Evolutionary conservation across 352 stramenopile genomes (phyloP), one percentile per base, ranked within the genome.

Genomic region (Phytophthora capsici): DNA sequence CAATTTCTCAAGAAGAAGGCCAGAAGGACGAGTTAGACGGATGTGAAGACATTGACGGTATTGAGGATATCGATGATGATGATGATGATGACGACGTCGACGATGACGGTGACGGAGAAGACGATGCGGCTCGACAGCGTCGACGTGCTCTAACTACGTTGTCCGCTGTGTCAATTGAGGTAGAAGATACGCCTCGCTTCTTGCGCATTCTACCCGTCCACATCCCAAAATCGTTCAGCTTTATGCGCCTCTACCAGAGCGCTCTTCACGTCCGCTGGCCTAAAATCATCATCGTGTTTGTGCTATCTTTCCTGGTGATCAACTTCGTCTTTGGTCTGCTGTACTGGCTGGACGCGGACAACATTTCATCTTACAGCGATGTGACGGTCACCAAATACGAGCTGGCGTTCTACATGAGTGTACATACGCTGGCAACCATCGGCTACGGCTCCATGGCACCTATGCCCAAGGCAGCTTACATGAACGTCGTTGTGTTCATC

Each of bases 401-500:
- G 60, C 43, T 86, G 38, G 73, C 83, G 17, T 89, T 93, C 46
- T 95, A 80, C 55, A 89, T 95, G 80, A 93, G 84, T 45, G 83
- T 93, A 6, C 86, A 95, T 63, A 93, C 86, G 19, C 63, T 95
- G 16, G 82, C 84, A 13, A 95, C 86, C 7, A 91, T 95, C 45
- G 86, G 86, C 12, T 93, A 93, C 52, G 86, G 86, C 4, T 91
- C 84, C 1, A 88, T 95, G 36, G 60, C 80, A 3, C 86, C 86
- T 0, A 73, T 63, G 25, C 52, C 74, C 0, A 38, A 68, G 8
- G 84, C 84, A 8, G 44, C 71, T 3, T 93, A 91, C 68, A 88
- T 93, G 65, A 95, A 95, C 48, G 47, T 91, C 2, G 77, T 86
- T 58, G 82, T 95, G n/a, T 77, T 91, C 9, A 75, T 91, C 52